Conservation (phyloP, 2,329 filamentous ascomycete species). For the Colletotrichum shisoi region DNA sequence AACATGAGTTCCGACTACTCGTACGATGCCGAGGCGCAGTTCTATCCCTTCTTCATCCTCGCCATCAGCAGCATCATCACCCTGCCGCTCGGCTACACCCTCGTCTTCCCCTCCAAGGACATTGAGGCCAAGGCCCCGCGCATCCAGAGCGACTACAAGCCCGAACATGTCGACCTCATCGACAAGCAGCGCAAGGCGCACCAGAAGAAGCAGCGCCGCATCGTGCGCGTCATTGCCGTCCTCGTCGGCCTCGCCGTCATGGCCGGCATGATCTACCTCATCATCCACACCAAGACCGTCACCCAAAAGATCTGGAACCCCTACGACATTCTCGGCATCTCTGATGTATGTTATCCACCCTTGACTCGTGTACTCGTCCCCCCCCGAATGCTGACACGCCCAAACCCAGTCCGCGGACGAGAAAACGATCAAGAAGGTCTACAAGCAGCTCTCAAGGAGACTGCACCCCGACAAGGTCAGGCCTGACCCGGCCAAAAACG, state of each 20-base stretch:
- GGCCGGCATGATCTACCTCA: slow-evolving; percentile 90
- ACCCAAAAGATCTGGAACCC: slow-evolving; percentile 90
- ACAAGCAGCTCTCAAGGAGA: slow-evolving; percentile 83
- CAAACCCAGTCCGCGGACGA: slow-evolving; percentile 71
- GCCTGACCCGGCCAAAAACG: slow-evolving; percentile 84
- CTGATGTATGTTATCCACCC: slow-evolving; percentile 67
- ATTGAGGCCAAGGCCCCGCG: slow-evolving; percentile 81
- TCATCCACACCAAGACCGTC: slow-evolving; percentile 76
- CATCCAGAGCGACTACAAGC: slow-evolving; percentile 82
- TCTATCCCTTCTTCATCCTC: slow-evolving; percentile 98
- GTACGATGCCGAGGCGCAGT: slow-evolving; percentile 97
- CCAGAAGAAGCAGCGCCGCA: slow-evolving; percentile 85
- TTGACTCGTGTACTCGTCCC: neutral
- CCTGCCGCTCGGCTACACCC: slow-evolving; percentile 85
- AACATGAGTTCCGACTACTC: slow-evolving; percentile 94
- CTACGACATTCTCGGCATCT: slow-evolving; percentile 89
- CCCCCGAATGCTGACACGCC: slow-evolving; percentile 27
- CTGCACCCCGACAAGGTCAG: slow-evolving; percentile 93
- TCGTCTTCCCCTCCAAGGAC: slow-evolving; percentile 79
- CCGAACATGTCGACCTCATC: slow-evolving; percentile 83
- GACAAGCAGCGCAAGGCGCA: slow-evolving; percentile 83
- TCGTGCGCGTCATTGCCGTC: slow-evolving; percentile 83
- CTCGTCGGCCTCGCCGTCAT: slow-evolving; percentile 82
- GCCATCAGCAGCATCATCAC: slow-evolving; percentile 89
- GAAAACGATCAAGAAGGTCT: slow-evolving; percentile 90